Evolutionary conservation across 371 early-diverging fungal species (phyloP).

Genomic region (Conidiobolus incongruus): DNA sequence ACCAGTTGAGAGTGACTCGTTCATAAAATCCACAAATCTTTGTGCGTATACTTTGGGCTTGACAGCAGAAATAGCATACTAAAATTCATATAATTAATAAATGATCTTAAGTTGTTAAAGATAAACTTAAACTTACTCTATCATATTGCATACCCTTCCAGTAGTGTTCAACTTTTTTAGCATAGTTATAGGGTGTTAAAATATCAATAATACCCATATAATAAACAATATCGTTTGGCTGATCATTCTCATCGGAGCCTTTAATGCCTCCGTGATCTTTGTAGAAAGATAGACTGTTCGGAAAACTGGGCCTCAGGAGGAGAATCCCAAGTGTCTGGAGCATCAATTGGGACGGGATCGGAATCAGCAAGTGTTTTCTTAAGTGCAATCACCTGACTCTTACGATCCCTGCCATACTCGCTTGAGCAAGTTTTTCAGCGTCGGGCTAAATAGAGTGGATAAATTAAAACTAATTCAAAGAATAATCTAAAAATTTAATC

Average conservation of each 20-base stretch:
- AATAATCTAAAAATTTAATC: too few relatives aligned
- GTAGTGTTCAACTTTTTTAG: slow-evolving; percentile 65
- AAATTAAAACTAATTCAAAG: too few relatives aligned
- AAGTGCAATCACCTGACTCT: not conserved
- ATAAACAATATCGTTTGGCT: slow-evolving; percentile 44
- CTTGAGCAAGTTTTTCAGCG: slow-evolving; percentile 18
- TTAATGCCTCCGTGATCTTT: slow-evolving; percentile 74
- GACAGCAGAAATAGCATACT: slow-evolving; percentile 64
- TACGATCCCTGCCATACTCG: slow-evolving; percentile 9
- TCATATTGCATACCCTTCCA: slow-evolving; percentile 62
- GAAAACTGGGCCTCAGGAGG: not conserved
- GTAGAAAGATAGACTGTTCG: slow-evolving; percentile 52
- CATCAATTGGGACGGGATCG: slow-evolving; percentile 32
- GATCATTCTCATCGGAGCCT: slow-evolving; percentile 45
- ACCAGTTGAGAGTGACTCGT: not conserved
- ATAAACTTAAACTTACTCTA: slow-evolving; percentile 24
- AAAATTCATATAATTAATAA: too few relatives aligned
- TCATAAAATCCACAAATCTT: slow-evolving; percentile 69
- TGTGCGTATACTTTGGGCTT: slow-evolving; percentile 59
- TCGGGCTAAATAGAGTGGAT: slow-evolving; percentile 23
- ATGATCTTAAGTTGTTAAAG: too few relatives aligned
- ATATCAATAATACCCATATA: slow-evolving; percentile 92
- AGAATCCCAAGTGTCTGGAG: not conserved
- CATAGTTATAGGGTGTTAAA: slow-evolving; percentile 68
- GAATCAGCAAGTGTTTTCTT: slow-evolving; percentile 24